A percentile compares a stretch with the other conserved stretches of the same genome.
phyloP scores from a whole-genome alignment of 441 rosid species.

The Eutrema salsugineum region DNA sequence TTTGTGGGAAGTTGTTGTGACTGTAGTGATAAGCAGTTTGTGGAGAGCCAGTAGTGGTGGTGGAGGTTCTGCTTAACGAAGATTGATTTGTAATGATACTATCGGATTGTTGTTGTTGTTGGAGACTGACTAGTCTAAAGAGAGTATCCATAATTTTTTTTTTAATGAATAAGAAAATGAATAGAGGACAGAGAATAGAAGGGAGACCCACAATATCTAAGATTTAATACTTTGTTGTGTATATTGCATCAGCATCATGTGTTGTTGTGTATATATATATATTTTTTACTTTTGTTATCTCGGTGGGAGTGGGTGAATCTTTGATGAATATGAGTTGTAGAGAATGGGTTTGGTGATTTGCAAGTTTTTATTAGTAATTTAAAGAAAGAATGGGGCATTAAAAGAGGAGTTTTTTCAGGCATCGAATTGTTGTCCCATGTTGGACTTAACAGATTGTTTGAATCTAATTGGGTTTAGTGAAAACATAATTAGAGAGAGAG shows the following conservation, averaged over 20 bases:
- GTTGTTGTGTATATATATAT: constrained; percentile 18
- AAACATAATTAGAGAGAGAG: constrained; percentile 25
- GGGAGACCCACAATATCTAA: constrained; percentile 43
- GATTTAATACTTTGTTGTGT: constrained; percentile 32
- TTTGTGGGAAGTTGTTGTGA: constrained; percentile 28
- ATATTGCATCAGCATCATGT: constrained; percentile 33
- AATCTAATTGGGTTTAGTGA: constrained; percentile 31
- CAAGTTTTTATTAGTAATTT: constrained; percentile 12
- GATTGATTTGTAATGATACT: constrained; percentile 42
- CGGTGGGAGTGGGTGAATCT: constrained; percentile 32
- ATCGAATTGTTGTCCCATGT: constrained; percentile 29
- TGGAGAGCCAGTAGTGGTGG: constrained; percentile 76
- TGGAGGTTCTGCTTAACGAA: constrained; percentile 60
- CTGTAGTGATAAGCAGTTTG: constrained; percentile 46
- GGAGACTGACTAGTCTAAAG: constrained; percentile 79
- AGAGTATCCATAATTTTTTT: constrained; percentile 75
- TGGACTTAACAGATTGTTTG: constrained; percentile 18
- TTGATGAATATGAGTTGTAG: constrained; percentile 17
- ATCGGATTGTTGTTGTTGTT: constrained; percentile 60
- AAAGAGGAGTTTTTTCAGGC: constrained; percentile 18
- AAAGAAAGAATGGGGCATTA: constrained; percentile 1
- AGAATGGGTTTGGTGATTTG: constrained; percentile 23
- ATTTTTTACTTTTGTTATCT: background rate
- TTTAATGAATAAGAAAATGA: constrained; percentile 34
- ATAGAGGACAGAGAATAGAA: constrained; percentile 32